Conservation (phyloP, 2,329 filamentous ascomycete species). For the Fusarium vanettenii region DNA sequence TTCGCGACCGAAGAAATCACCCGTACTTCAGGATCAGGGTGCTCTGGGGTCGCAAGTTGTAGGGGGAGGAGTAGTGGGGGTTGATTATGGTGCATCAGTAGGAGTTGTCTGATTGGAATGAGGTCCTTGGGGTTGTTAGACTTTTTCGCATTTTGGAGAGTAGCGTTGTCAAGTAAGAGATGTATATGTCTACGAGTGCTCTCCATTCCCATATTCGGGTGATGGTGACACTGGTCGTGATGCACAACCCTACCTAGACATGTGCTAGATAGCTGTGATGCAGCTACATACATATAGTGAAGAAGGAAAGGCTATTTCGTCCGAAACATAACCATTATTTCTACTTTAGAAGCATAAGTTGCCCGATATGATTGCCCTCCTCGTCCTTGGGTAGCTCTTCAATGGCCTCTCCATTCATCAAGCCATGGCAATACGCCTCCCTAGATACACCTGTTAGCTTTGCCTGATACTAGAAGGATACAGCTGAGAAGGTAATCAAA, state of each 20-base stretch:
- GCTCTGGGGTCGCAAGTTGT: conserved; percentile 20
- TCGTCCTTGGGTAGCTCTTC: background rate
- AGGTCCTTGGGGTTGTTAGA: background rate
- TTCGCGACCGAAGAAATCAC: conserved; percentile 20
- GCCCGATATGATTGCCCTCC: background rate
- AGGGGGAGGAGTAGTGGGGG: background rate
- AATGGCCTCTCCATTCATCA: conserved; percentile 30
- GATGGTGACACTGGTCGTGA: background rate
- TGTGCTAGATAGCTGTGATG: background rate
- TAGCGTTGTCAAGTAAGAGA: background rate
- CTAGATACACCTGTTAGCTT: conserved; percentile 4
- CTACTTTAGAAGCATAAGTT: conserved; percentile 2
- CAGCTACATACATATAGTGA: background rate
- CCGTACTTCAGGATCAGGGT: conserved; percentile 15
- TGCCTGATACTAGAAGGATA: too few species aligned
- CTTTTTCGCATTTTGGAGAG: background rate
- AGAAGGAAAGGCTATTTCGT: background rate
- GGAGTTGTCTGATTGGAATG: background rate
- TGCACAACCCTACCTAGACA: background rate
- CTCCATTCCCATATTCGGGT: background rate
- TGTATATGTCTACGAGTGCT: background rate
- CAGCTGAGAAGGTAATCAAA: background rate
- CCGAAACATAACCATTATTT: background rate
- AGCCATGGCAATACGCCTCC: conserved; percentile 35
- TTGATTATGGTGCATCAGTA: background rate